Conservation (phyloP, 257 asterid species). For the Nicotiana noctiflora region DNA sequence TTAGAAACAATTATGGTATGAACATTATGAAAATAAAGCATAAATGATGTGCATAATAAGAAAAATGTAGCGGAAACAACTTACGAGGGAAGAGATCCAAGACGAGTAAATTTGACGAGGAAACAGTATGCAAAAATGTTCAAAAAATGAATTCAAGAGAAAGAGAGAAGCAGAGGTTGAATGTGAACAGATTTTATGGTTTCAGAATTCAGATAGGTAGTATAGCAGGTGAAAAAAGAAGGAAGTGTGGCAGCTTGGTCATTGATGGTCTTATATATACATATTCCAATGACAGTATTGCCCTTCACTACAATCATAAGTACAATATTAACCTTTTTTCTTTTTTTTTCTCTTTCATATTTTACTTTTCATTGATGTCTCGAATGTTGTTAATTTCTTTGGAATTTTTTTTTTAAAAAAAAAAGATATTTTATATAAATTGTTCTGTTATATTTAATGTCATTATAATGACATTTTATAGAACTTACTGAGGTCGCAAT, state of each 20-base stretch:
- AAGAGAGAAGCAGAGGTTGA: background rate
- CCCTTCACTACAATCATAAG: too few species aligned
- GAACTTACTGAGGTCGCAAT: too few species aligned
- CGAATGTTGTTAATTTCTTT: too few species aligned
- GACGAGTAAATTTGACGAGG: background rate
- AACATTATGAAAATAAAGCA: background rate
- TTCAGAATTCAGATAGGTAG: background rate
- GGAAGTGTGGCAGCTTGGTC: background rate
- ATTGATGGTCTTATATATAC: background rate
- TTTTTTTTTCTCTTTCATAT: too few species aligned
- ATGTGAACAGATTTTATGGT: background rate
- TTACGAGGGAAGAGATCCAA: background rate
- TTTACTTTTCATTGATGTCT: too few species aligned
- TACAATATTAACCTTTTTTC: too few species aligned
- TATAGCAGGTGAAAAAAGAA: background rate
- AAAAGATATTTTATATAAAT: too few species aligned
- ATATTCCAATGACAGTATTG: conserved; percentile 5
- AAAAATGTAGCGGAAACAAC: background rate
- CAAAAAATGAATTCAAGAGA: background rate
- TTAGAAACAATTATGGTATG: background rate
- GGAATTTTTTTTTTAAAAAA: too few species aligned
- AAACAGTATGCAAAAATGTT: background rate
- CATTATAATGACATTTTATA: too few species aligned
- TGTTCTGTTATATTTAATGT: too few species aligned
- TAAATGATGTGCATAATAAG: background rate